Conservation (phyloP, 768 basidiomycete species). For the Pleurotus tuber-regium region DNA sequence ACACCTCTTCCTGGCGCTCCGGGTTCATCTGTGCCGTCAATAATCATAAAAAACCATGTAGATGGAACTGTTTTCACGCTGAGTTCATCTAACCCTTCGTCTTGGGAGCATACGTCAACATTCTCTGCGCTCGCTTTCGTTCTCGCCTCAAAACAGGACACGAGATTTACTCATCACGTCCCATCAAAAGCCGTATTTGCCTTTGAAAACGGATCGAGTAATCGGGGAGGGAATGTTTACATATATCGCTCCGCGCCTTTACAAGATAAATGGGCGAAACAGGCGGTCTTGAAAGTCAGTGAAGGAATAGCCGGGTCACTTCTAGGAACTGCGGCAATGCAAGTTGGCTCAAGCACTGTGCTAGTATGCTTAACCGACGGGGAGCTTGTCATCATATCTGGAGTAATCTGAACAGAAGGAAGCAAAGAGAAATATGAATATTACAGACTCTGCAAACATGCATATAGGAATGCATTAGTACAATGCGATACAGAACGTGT, state of each 20-base stretch:
- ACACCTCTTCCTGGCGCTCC: constrained; percentile 60
- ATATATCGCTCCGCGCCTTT: constrained; percentile 64
- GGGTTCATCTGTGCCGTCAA: constrained; percentile 27
- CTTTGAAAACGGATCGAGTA: constrained; percentile 73
- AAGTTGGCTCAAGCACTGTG: constrained; percentile 31
- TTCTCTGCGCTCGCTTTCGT: constrained; percentile 92
- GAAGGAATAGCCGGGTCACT: constrained; percentile 71
- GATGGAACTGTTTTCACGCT: constrained; percentile 69
- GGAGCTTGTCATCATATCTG: constrained; percentile 57
- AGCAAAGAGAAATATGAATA: background rate
- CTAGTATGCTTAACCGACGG: constrained; percentile 77
- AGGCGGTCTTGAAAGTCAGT: constrained; percentile 76
- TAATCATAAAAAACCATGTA: constrained; percentile 70
- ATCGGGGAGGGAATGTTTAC: constrained; percentile 81
- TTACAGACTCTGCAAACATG: constrained; percentile 11
- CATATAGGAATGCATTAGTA: constrained; percentile 5
- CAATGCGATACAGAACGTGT: constrained; percentile 6
- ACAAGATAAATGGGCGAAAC: constrained; percentile 66
- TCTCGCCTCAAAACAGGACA: constrained; percentile 87
- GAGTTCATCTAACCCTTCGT: constrained; percentile 28
- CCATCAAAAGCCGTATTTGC: constrained; percentile 60
- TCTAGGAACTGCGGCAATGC: constrained; percentile 67
- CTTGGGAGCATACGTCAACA: constrained; percentile 79
- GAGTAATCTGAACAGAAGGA: constrained; percentile 4
- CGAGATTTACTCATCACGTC: constrained; percentile 81